Conservation (phyloP, 1,284 basidiomycete species). For the Ganoderma boninense region DNA sequence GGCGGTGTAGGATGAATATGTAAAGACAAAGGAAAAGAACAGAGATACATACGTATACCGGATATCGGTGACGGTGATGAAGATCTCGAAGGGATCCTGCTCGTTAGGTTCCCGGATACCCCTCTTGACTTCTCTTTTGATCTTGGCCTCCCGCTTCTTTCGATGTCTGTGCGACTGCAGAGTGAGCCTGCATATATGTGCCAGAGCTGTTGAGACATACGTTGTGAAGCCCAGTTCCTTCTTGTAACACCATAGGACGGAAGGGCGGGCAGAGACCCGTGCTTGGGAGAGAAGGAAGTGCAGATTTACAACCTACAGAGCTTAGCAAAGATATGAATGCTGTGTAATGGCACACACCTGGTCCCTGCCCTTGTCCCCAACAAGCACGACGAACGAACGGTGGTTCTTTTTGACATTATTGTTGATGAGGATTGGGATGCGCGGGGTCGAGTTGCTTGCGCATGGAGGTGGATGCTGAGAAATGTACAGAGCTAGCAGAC, state of each 20-base stretch:
- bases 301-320: conserved; percentile 86
- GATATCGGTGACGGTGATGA: conserved; percentile 98
- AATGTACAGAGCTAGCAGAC: background rate
- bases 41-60: conserved; percentile 82
- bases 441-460: conserved; percentile 89
- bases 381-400: conserved; percentile 95
- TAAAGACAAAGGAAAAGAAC: background rate
- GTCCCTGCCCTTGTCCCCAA: conserved; percentile 94
- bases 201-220: conserved; percentile 49
- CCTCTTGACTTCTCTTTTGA: conserved; percentile 93
- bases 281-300: conserved; percentile 96
- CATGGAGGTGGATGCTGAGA: conserved; percentile 55
- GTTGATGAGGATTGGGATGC: conserved; percentile 91
- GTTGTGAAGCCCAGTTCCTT: conserved; percentile 95
- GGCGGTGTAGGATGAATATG: background rate
- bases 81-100: conserved; percentile 97
- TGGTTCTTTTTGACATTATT: conserved; percentile 95
- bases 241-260: conserved; percentile 97
- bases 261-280: conserved; percentile 87
- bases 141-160: conserved; percentile 96
- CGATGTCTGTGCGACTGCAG: conserved; percentile 71
- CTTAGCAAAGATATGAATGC: background rate
- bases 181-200: background rate
- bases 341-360: conserved; percentile 63
- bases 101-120: conserved; percentile 95